Percentiles rank a stretch among this genome's conserved stretches.
Evolutionary conservation across 305 asterid genomes (phyloP).

Genomic region (Fraxinus sp.): DNA sequence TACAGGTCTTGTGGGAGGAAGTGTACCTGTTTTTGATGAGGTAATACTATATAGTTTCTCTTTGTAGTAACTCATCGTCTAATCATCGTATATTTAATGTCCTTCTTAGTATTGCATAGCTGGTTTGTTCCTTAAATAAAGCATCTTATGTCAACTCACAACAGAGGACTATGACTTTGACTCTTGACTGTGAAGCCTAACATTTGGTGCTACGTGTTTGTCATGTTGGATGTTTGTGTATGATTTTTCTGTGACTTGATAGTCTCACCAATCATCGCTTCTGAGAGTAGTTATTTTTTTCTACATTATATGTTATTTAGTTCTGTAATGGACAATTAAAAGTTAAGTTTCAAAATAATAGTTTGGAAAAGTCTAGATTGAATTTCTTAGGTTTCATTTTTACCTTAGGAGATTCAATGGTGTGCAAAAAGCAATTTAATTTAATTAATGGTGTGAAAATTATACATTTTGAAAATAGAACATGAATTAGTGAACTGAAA

Average conservation of each 20-base stretch:
- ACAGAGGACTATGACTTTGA: neutral
- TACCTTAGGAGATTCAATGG: neutral
- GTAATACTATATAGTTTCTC: slow-evolving; percentile 37
- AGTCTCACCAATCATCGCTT: neutral
- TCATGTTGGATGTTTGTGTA: neutral
- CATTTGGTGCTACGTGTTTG: neutral
- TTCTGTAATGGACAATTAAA: neutral
- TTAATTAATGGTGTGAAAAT: neutral
- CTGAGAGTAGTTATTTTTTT: neutral
- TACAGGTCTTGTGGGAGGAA: slow-evolving; percentile 99
- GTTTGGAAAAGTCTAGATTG: neutral
- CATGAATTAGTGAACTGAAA: neutral
- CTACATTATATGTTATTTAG: neutral
- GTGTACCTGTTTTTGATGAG: slow-evolving; percentile 96
- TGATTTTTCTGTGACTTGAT: neutral
- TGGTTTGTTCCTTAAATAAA: neutral
- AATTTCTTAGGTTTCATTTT: neutral
- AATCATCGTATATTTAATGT: neutral
- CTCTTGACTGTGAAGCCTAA: neutral
- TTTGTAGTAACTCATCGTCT: neutral
- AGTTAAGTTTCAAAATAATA: neutral
- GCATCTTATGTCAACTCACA: neutral
- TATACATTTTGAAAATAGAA: neutral
- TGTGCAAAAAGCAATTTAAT: neutral
- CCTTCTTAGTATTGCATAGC: neutral